Percentiles rank a stretch among this genome's conserved stretches.
Conservation (phyloP, 2,329 filamentous ascomycete genomes). For the Colletotrichum ledebouriae region DNA sequence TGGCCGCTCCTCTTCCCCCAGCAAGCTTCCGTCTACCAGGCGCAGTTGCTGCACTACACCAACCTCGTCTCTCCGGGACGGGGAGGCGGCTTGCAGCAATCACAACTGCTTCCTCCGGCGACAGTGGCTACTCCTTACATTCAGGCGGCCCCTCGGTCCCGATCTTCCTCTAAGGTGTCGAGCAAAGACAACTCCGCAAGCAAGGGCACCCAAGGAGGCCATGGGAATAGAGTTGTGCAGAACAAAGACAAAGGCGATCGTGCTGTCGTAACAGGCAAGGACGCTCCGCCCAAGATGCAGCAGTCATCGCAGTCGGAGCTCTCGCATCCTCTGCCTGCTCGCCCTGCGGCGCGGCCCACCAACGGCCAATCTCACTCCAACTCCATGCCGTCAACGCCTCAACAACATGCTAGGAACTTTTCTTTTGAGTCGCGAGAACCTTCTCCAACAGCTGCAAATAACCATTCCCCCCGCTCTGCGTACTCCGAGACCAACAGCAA, state of each 20-base stretch:
- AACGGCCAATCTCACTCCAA: slow-evolving; percentile 72
- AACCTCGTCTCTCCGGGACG: slow-evolving; percentile 71
- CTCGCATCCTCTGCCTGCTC: slow-evolving; percentile 45
- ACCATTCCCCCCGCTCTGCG: slow-evolving; percentile 89
- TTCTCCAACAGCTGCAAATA: slow-evolving; percentile 81
- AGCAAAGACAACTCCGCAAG: slow-evolving; percentile 63
- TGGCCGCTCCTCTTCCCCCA: slow-evolving; percentile 71
- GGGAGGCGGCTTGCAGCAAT: slow-evolving; percentile 68
- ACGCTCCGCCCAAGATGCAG: slow-evolving; percentile 64
- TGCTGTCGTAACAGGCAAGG: slow-evolving; percentile 72
- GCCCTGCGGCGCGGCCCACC: slow-evolving; percentile 46
- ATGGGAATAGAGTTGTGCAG: slow-evolving; percentile 74
- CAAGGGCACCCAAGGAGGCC: slow-evolving; percentile 66
- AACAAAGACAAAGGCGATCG: slow-evolving; percentile 71
- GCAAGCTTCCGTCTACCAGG: slow-evolving; percentile 70
- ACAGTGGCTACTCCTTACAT: slow-evolving; percentile 68
- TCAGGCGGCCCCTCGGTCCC: slow-evolving; percentile 68
- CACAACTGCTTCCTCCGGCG: slow-evolving; percentile 60
- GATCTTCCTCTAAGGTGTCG: slow-evolving; percentile 72
- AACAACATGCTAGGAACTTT: slow-evolving; percentile 87
- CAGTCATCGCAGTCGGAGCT: slow-evolving; percentile 56
- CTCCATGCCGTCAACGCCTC: slow-evolving; percentile 93
- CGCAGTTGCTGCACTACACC: slow-evolving; percentile 75
- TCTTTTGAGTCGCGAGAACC: slow-evolving; percentile 83
- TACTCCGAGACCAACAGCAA: slow-evolving; percentile 89